phyloP scores from a whole-genome alignment of 768 basidiomycete species.

The Naganishia onofrii region DNA sequence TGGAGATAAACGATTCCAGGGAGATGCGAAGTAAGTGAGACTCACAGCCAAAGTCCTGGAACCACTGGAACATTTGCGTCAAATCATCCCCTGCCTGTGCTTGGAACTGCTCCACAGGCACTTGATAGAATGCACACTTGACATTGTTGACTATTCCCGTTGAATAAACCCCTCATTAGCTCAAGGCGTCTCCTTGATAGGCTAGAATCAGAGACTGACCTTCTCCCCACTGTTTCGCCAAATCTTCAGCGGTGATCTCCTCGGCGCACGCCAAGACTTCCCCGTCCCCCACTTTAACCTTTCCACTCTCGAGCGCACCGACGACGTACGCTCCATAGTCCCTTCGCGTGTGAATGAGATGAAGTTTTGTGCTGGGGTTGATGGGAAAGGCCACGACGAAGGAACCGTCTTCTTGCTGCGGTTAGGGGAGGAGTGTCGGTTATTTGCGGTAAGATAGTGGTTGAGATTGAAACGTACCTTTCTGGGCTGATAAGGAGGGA shows the following conservation, averaged over 20 bases:
- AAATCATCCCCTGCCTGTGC: slow-evolving; percentile 21
- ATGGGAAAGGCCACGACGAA: slow-evolving; percentile 36
- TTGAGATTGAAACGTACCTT: background rate
- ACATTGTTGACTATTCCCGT: slow-evolving; percentile 8
- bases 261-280: slow-evolving; percentile 29
- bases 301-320: slow-evolving; percentile 28
- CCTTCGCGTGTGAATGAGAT: slow-evolving; percentile 32
- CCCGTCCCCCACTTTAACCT: background rate
- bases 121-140: slow-evolving; percentile 12
- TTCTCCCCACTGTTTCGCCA: slow-evolving; percentile 18
- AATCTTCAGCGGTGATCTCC: slow-evolving; percentile 20
- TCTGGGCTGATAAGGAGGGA: background rate
- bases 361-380: slow-evolving; percentile 26
- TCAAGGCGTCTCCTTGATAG: too few relatives aligned
- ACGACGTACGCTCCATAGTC: slow-evolving; percentile 43
- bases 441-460: background rate
- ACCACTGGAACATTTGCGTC: slow-evolving; percentile 29
- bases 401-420: slow-evolving; percentile 31
- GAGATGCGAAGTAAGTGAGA: background rate
- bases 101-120: slow-evolving; percentile 20
- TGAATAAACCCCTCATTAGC: background rate
- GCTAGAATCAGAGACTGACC: background rate
- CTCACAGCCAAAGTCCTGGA: slow-evolving; percentile 33
- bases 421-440: too few relatives aligned
- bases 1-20: too few relatives aligned